Base-by-base conservation (phyloP, 495 filamentous ascomycete genomes). In the Penicillium steckii region DNA sequence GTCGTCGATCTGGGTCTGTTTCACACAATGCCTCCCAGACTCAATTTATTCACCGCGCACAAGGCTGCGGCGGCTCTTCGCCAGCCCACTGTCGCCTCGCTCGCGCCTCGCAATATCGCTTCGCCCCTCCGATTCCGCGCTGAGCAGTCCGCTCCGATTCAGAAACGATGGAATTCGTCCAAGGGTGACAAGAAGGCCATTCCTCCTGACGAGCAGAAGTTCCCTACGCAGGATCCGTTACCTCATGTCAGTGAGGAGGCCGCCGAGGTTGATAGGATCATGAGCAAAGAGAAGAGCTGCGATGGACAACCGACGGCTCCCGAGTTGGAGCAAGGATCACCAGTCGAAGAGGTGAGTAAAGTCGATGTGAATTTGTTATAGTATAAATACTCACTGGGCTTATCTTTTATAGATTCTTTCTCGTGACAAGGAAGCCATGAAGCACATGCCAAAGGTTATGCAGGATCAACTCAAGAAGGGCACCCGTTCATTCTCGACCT, bases 381-480 rank as follows among this genome's bases (percentile, higher is more conserved):
- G 26, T 27, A 27, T 27, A 5, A 27, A 27, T 27, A 10, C 10
- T 5, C 33, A 15, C 15, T 38, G 35, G 17, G 15, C n/a, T n/a
- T 22, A 24, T 26, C 3, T 13, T 41, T 27, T 42, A 24, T 56
- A 91, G 87, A 78, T 89, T 50, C 72, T 91, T 35, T 69, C 83
- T 53, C 82, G 80, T 42, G 85, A 88, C 56, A 74, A 81, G 53
- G 74, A 84, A 44, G 78, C 74, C 47, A 71, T 74, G 57, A 80
- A 86, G 51, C 80, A 88, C 42, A 81, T 84, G 23, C 87, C 88
- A 21, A 77, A 87, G 66, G 79, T 90, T 5, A 77, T 90, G 66
- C 79, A 85, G 55, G 78, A 86, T 45, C 71, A 82, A 47, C 61
- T 80, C 4, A 73, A 77, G 45, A 59, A 60, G 25, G 76, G 80